Evolutionary conservation across 2,329 filamentous ascomycete genomes (phyloP).

Genomic region (Coleophoma eucalyptorum): DNA sequence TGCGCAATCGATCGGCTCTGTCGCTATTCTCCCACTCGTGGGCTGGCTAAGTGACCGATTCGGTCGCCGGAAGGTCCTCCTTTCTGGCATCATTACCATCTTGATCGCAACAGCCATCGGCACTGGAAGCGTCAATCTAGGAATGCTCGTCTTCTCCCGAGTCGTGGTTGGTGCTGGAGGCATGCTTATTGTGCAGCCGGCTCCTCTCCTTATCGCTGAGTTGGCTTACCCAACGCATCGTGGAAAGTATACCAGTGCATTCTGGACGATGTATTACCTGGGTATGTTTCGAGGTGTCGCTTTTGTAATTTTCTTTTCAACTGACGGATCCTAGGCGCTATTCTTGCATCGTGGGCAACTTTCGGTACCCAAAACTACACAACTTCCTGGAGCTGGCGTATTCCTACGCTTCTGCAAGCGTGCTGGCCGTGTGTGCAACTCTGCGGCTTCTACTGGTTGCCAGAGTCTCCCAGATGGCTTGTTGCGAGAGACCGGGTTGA

Average conservation of each 20-base stretch:
- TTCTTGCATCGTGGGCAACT: slow-evolving; percentile 34
- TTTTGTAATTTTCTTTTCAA: neutral
- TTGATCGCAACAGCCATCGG: neutral
- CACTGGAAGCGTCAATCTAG: neutral
- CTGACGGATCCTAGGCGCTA: slow-evolving; percentile 26
- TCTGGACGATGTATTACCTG: slow-evolving; percentile 6
- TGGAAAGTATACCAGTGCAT: slow-evolving; percentile 7
- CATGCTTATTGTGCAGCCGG: slow-evolving; percentile 2
- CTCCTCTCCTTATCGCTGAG: slow-evolving; percentile 10
- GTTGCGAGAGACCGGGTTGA: slow-evolving; percentile 43
- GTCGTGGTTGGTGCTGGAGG: neutral
- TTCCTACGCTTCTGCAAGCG: slow-evolving; percentile 27
- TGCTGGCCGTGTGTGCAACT: slow-evolving; percentile 43
- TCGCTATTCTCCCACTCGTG: slow-evolving; percentile 32
- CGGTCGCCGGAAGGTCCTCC: slow-evolving; percentile 24
- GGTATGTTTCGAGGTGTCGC: neutral
- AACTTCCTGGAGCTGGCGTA: slow-evolving; percentile 34
- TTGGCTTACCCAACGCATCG: slow-evolving; percentile 13
- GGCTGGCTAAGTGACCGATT: slow-evolving; percentile 31
- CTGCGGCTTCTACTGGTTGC: slow-evolving; percentile 29
- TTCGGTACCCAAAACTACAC: slow-evolving; percentile 26
- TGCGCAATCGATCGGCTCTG: slow-evolving; percentile 33
- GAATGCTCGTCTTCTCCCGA: neutral
- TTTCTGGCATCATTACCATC: neutral
- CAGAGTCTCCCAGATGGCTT: slow-evolving; percentile 52